phyloP scores from a whole-genome alignment of 2,329 filamentous ascomycete species.

The Fusarium sororula region DNA sequence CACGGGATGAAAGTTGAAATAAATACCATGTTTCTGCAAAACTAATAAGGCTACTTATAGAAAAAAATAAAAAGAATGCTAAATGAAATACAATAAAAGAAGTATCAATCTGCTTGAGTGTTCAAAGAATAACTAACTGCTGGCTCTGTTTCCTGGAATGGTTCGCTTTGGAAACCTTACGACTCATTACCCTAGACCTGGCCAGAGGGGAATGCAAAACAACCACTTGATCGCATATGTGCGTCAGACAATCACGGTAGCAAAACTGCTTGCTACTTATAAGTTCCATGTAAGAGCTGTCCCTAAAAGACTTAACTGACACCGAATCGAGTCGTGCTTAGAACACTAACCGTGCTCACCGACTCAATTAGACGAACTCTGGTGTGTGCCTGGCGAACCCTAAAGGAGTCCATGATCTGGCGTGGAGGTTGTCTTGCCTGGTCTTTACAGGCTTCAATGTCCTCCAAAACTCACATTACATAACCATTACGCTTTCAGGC shows the following conservation, averaged over 20 bases:
- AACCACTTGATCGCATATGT: background rate
- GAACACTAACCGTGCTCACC: background rate
- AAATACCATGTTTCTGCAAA: accelerated
- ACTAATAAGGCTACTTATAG: accelerated
- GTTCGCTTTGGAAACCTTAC: background rate
- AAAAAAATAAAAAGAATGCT: accelerated
- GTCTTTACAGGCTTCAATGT: background rate
- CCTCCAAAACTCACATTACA: background rate
- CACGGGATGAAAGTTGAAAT: accelerated
- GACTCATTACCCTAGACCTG: background rate
- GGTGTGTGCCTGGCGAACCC: accelerated
- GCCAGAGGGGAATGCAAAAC: accelerated
- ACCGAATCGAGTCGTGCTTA: background rate
- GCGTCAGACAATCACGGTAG: background rate
- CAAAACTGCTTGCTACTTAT: accelerated
- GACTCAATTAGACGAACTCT: background rate
- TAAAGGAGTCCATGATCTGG: accelerated
- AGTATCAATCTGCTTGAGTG: too few relatives aligned
- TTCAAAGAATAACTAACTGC: accelerated
- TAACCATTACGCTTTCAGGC: background rate
- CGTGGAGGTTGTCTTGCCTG: background rate
- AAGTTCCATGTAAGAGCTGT: background rate
- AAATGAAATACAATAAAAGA: too few relatives aligned
- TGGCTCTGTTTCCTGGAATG: too few relatives aligned
- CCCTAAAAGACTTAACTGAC: accelerated